Base-by-base conservation (phyloP, 2,329 filamentous ascomycete species). In the Arachnomyces sp. region DNA sequence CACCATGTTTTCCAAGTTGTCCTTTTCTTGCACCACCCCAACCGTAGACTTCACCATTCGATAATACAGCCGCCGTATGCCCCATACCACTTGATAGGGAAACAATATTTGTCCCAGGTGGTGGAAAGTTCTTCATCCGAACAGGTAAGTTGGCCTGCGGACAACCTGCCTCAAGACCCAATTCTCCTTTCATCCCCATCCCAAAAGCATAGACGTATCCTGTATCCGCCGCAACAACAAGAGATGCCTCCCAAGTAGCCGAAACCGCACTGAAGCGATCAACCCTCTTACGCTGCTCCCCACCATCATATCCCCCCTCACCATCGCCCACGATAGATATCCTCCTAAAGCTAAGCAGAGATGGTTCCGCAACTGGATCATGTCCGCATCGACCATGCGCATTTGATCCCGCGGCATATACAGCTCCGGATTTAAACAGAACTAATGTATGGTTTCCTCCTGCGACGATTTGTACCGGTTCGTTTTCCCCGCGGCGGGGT, bases 391-490 rank as follows among this genome's bases (percentile, higher is more conserved):
- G 65, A 4, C 65, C 64, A 49, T 71, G 65, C 6, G 48, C 55
- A 55, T 76, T 68, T 43, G 81, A 75, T 1, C 88, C 88, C 34
- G 78, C 74, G 53, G 76, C 80, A 53, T 77, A 84, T 0, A 89
- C 66, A 1, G 65, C 51, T 0, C 82, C 81, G 17, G 68, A 57
- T 3, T 67, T 55, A n/a, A 74, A 77, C 8, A 88, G 67, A 7
- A 94, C 59, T 3, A 95, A 65, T 0, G 87, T 93, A 60, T 95
- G 90, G 55, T 95, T 95, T 1, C 89, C 89, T 3, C 90, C 90
- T 6, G 86, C 72, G 33, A 57, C 64, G 17, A 82, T 68, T 11
- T 56, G 51, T 11, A 39, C 33, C n/a, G 61, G 47, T 5, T 47
- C 37, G 9, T 38, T 42, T 11, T 31, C n/a, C 4, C 18, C 25